Evolutionary conservation across 495 filamentous ascomycete genomes (phyloP), one percentile per base, ranked within the genome.

Genomic region (Hypomontagnella monticulosa): DNA sequence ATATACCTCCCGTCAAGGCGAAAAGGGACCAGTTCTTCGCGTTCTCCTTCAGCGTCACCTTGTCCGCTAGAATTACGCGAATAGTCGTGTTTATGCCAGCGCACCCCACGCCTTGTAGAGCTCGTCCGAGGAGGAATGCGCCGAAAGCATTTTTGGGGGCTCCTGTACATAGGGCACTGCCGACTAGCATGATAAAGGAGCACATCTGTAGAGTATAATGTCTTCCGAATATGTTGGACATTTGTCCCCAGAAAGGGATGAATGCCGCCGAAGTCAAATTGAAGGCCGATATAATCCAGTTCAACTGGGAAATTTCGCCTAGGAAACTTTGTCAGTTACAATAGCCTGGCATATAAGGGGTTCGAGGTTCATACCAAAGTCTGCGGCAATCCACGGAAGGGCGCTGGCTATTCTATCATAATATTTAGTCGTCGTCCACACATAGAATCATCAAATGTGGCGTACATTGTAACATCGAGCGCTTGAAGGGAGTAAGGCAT

Each of bases 211-310:
- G 73, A 1, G 76, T 69, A 4, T 67, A 68, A 57, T 84, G 80
- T 4, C 86, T 79, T 4, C 86, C 86, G 61, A 85, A 88, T 36
- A 88, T 75, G 61, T 89, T 85, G 41, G 84, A 75, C 32, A 85
- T 74, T 63, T 88, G 86, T 12, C 81, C 85, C 71, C 81, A 87
- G 57, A 82, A 78, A n/a, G 86, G 86, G 4, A 88, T 84, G 67
- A 88, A 88, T 14, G 85, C 79, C 11, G 85, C 80, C 0, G 83
- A 80, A n/a, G 84, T 85, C 4, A 89, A 77, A 59, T 81, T 87
- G 72, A 85, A 88, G 14, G 85, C 76, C 0, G 86, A 84, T 47
- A 88, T 80, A 66, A 89, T 87, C 85, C 86, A 88, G 66, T 87
- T 88, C 6, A 87, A 75, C 60, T 87, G 81, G 14, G 76, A 72